These are phyloP conservation scores for Xerocomellus chrysenteron DNA, from an alignment of 768 basidiomycete genomes.

Conservation along the genomic window DNA sequence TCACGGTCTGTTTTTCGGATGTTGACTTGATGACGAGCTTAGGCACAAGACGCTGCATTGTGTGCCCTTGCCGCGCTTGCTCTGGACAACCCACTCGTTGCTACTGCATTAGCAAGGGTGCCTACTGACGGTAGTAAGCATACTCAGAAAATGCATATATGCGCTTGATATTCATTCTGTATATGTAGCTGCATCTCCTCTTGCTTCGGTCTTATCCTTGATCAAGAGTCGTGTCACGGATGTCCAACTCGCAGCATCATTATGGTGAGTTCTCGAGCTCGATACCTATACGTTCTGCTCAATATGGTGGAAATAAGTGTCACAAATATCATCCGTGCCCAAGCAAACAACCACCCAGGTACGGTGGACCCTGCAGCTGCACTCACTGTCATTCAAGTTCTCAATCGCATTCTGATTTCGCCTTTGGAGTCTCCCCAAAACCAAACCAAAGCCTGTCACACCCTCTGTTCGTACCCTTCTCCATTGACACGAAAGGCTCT, in stretches of 20 bases:
- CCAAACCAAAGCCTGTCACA: conserved; percentile 70
- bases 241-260: conserved; percentile 66
- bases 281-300: not conserved
- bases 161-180: conserved; percentile 4
- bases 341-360: conserved; percentile 29
- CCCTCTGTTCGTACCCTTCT: conserved; percentile 54
- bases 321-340: conserved; percentile 61
- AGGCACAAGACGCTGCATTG: conserved; percentile 69
- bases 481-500: not conserved
- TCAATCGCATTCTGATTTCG: conserved; percentile 57
- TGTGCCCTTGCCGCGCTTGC: conserved; percentile 64
- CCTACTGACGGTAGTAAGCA: conserved; percentile 39
- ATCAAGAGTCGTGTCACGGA: conserved; percentile 59
- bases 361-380: conserved; percentile 46
- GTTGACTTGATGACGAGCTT: not conserved
- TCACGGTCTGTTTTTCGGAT: not conserved
- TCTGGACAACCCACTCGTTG: conserved; percentile 58
- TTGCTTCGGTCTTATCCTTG: conserved; percentile 48
- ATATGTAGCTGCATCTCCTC: conserved; percentile 12
- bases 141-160: conserved; percentile 18
- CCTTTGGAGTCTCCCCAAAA: conserved; percentile 41
- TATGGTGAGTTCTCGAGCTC: conserved; percentile 49
- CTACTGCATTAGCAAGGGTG: conserved; percentile 46
- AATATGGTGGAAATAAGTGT: conserved; percentile 38
- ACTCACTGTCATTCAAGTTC: conserved; percentile 65